Evolutionary conservation across 257 asterid genomes (phyloP).

Genomic region (Forsythia viridissima): DNA sequence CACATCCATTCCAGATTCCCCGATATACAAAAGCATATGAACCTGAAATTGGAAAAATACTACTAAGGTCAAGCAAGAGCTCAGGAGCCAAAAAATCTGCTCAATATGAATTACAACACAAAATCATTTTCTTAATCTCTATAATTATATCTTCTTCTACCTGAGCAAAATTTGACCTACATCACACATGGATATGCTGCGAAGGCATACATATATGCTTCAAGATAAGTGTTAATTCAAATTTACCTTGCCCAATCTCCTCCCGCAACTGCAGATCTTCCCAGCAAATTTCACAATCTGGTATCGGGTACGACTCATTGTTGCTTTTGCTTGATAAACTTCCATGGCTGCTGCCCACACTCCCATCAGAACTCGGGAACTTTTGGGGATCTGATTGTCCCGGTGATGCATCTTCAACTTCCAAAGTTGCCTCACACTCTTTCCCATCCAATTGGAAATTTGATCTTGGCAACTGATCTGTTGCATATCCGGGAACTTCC

Average conservation of each 20-base stretch:
- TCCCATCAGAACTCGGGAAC: slow-evolving; percentile 27
- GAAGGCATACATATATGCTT: neutral
- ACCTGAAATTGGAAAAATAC: slow-evolving; percentile 41
- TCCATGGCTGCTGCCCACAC: slow-evolving; percentile 29
- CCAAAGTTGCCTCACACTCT: slow-evolving; percentile 12
- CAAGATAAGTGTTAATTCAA: neutral
- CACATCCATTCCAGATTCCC: slow-evolving; percentile 83
- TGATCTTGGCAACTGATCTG: slow-evolving; percentile 23
- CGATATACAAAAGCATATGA: slow-evolving; percentile 64
- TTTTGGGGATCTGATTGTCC: slow-evolving; percentile 25
- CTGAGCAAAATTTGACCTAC: neutral
- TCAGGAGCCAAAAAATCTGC: neutral
- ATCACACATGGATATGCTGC: neutral
- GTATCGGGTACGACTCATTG: slow-evolving; percentile 28
- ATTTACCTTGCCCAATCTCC: slow-evolving; percentile 68
- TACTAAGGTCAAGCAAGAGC: slow-evolving; percentile 20
- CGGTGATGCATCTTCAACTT: slow-evolving; percentile 26
- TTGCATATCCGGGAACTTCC: slow-evolving; percentile 20
- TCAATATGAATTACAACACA: neutral
- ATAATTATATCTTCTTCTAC: slow-evolving; percentile 1
- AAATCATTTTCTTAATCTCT: neutral
- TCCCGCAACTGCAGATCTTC: slow-evolving; percentile 60
- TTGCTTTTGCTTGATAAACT: slow-evolving; percentile 41
- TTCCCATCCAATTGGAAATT: slow-evolving; percentile 19
- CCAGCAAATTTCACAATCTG: slow-evolving; percentile 54